phyloP scores from a whole-genome alignment of 148 eudicot genomes.

The Vaccinium darrowii region DNA sequence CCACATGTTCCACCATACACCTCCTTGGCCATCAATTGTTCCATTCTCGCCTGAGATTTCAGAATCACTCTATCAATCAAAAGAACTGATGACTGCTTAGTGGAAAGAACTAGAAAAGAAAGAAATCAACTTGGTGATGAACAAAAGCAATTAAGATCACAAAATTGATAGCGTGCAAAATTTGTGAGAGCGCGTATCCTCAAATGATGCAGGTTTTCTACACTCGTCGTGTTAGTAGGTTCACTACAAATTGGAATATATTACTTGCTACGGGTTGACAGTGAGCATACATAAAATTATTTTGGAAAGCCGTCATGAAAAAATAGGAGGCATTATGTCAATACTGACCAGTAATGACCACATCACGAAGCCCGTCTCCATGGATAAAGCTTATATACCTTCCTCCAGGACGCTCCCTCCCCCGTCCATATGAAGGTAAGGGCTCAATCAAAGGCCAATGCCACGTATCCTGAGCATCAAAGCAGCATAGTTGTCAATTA shows the following conservation, averaged over 20 bases:
- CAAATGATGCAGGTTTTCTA: no score
- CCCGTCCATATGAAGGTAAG: conserved; percentile 96
- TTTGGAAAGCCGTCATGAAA: background rate
- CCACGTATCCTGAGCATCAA: conserved; percentile 54
- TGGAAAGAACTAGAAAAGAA: background rate
- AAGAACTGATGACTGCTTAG: background rate
- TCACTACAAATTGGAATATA: background rate
- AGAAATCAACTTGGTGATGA: background rate
- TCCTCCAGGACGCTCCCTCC: conserved; percentile 85
- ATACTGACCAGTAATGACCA: conserved; percentile 79
- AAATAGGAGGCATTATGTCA: background rate
- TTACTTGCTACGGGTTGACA: background rate
- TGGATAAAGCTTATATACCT: conserved; percentile 88
- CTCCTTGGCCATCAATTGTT: conserved; percentile 97
- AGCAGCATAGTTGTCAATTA: background rate
- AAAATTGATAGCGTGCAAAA: background rate
- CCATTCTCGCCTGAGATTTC: conserved; percentile 77
- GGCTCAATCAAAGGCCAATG: conserved; percentile 88
- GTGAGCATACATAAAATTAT: background rate
- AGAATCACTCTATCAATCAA: conserved; percentile 5
- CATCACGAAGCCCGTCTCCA: conserved; percentile 83
- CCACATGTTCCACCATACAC: conserved; percentile 99
- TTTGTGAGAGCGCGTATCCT: background rate
- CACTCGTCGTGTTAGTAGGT: background rate
- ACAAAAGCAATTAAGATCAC: background rate